Percentiles rank a stretch among this genome's conserved stretches.
Conservation (phyloP, 768 basidiomycete species). For the Vararia minispora region DNA sequence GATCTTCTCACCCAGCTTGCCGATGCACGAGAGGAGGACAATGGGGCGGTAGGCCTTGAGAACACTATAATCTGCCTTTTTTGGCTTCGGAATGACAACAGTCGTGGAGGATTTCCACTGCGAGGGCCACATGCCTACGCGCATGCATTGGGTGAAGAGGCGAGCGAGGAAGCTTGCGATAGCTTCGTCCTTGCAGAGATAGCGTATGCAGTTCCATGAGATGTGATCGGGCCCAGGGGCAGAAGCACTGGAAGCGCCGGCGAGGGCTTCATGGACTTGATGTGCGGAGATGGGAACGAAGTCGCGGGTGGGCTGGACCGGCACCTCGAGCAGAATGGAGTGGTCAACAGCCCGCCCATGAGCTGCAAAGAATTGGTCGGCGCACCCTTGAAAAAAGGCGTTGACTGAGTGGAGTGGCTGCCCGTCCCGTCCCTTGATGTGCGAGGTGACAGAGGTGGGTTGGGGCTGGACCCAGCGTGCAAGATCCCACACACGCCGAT, state of each 20-base stretch:
- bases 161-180: too few relatives aligned
- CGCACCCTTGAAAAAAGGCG: background rate
- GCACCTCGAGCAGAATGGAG: slow-evolving; percentile 3
- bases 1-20: slow-evolving; percentile 16
- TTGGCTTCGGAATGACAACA: slow-evolving; percentile 17
- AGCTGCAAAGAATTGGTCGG: slow-evolving; percentile 3
- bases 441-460: background rate
- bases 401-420: background rate
- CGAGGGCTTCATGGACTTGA: slow-evolving; percentile 8
- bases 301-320: background rate
- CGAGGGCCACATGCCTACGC: background rate
- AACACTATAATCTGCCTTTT: slow-evolving; percentile 13
- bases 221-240: slow-evolving; percentile 11
- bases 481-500: background rate
- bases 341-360: background rate
- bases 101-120: slow-evolving; percentile 4
- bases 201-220: slow-evolving; percentile 6
- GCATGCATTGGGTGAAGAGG: background rate
- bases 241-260: slow-evolving; percentile 5
- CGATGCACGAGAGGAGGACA: slow-evolving; percentile 15
- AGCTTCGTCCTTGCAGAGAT: background rate
- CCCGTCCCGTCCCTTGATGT: background rate
- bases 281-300: slow-evolving; percentile 2
- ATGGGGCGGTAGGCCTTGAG: slow-evolving; percentile 19
- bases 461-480: background rate